Conservation (phyloP, 768 basidiomycete species). For the Aureoboletus auriporus region DNA sequence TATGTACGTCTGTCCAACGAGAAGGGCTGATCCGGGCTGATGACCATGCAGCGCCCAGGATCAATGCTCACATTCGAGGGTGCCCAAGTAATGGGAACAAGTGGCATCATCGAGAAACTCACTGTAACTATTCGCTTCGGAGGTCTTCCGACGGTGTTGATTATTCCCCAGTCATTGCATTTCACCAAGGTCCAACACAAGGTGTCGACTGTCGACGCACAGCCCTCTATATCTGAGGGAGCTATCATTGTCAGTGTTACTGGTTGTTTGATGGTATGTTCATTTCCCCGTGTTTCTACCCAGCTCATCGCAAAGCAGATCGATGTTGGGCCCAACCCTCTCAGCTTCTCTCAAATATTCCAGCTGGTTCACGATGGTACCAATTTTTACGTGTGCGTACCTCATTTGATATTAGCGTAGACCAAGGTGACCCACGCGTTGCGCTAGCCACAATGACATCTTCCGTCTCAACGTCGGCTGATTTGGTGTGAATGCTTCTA, state of each 20-base stretch:
- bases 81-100: conserved; percentile 48
- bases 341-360: conserved; percentile 92
- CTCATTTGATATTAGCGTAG: not conserved
- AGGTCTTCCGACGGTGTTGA: not conserved
- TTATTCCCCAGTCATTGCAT: conserved; percentile 54
- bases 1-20: conserved; percentile 59
- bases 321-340: conserved; percentile 73
- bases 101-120: conserved; percentile 67
- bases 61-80: conserved; percentile 91
- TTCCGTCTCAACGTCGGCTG: conserved; percentile 83
- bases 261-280: conserved; percentile 70
- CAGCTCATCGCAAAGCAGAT: conserved; percentile 45
- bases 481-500: conserved; percentile 2
- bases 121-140: conserved; percentile 39
- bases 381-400: conserved; percentile 81
- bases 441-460: conserved; percentile 72
- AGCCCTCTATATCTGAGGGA: conserved; percentile 64
- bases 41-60: conserved; percentile 50
- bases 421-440: conserved; percentile 6
- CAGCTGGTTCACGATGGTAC: conserved; percentile 75
- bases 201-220: conserved; percentile 80
- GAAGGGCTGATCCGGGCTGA: conserved; percentile 23
- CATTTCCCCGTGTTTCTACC: not conserved
- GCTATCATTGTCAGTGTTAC: conserved; percentile 82
- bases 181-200: conserved; percentile 82